Evolutionary conservation across 2,329 filamentous ascomycete species (phyloP), one percentile per base, ranked within the genome.

Genomic region (Talaromyces sp.): DNA sequence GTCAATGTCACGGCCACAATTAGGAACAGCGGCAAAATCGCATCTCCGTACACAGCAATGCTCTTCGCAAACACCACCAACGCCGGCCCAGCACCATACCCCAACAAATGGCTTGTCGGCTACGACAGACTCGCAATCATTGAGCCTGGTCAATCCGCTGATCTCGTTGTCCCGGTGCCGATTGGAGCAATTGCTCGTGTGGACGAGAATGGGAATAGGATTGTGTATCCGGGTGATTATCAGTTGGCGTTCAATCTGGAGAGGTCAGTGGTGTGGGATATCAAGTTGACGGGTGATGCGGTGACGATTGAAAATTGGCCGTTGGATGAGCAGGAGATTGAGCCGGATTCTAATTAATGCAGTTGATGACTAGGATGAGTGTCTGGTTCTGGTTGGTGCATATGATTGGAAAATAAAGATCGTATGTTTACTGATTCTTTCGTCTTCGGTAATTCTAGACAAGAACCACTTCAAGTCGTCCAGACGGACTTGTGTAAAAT

Each of bases 271-370:
- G 71, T 75, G 6, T 54, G 71, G 12, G 62, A 65, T 6, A 73
- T 79, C 21, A 71, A 68, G 0, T 67, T 78, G 68, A 72, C 70
- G 3, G 76, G 76, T 0, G 66, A 70, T 12, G 69, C 68, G 25
- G 69, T 66, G 1, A 69, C 71, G 6, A 63, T 79, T 58, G 65
- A 70, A 16, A 71, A 73, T 85, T 66, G 81, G 79, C 50, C 83
- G 83, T 1, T 86, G 82, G 82, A 85, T 83, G 0, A 85, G 84
- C 0, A 85, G 87, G 63, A 84, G 87, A 68, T 76, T 87, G 12
- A 83, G 80, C 5, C 79, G 79, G 68, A 79, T 87, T 50, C 83
- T 84, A 0, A 69, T 86, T 0, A 85, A 87, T 64, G 16, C 79
- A 86, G 65, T 82, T 84, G 18, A 77, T 88, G 7, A 35, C 16